Percentiles rank a stretch among this genome's conserved stretches.
Evolutionary conservation across 352 stramenopile genomes (phyloP).

Genomic region (Aphanomyces stellatus): DNA sequence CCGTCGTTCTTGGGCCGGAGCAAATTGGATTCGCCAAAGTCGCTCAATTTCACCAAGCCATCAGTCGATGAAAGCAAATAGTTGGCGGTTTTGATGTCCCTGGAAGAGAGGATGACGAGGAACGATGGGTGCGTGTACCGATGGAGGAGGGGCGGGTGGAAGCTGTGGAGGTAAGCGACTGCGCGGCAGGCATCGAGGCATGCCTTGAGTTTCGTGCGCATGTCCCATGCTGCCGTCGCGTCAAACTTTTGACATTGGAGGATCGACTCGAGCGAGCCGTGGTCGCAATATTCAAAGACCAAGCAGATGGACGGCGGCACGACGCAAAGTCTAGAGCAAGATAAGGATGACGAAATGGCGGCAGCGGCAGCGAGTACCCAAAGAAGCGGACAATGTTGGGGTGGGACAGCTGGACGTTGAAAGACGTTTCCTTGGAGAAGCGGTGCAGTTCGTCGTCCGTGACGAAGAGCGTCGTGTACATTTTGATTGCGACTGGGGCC

Average conservation of each 20-base stretch:
- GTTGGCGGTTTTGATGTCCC: conserved; percentile 82
- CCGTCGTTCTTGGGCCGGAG: conserved; percentile 40
- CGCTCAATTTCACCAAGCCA: conserved; percentile 69
- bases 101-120: neutral
- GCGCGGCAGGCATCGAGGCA: conserved; percentile 77
- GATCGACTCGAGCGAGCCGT: conserved; percentile 50
- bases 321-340: conserved; percentile 38
- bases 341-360: neutral
- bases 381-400: conserved; percentile 80
- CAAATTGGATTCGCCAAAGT: conserved; percentile 83
- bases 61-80: conserved; percentile 64
- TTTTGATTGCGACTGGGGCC: conserved; percentile 61
- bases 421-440: conserved; percentile 71
- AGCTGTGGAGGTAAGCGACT: conserved; percentile 79
- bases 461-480: conserved; percentile 77
- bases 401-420: conserved; percentile 75
- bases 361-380: conserved; percentile 20
- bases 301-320: conserved; percentile 77
- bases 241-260: conserved; percentile 39
- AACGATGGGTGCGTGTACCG: conserved; percentile 22
- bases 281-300: conserved; percentile 84
- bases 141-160: conserved; percentile 66
- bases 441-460: conserved; percentile 73
- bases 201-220: conserved; percentile 69
- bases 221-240: conserved; percentile 31